A percentile compares a stretch with the other conserved stretches of the same genome.
phyloP scores from a whole-genome alignment of 495 filamentous ascomycete genomes.

The Xylaria cubensis region DNA sequence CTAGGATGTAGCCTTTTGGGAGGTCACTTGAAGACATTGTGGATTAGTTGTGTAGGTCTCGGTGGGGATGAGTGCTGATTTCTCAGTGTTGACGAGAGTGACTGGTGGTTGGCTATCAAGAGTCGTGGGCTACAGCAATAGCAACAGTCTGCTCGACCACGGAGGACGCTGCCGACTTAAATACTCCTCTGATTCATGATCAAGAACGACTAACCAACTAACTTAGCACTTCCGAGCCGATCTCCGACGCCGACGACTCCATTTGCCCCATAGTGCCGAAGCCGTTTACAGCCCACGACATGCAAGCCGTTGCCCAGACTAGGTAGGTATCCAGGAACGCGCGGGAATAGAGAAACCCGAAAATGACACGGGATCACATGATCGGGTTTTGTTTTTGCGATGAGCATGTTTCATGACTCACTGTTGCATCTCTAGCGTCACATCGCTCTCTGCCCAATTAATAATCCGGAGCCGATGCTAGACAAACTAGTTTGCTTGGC shows the following conservation, averaged over 20 bases:
- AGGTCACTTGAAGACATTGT: constrained; percentile 29
- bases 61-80: not conserved
- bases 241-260: not conserved
- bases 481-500: not conserved
- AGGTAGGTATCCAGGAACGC: not conserved
- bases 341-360: not conserved
- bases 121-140: not conserved
- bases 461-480: not conserved
- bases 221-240: not conserved
- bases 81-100: not conserved
- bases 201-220: not conserved
- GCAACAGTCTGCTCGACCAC: not conserved
- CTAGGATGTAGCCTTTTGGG: constrained; percentile 43
- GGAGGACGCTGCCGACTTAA: not conserved
- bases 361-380: constrained; percentile 13
- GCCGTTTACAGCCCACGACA: not conserved
- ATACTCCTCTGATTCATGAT: not conserved
- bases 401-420: constrained; percentile 4
- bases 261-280: not conserved
- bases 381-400: not conserved
- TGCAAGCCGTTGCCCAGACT: not conserved
- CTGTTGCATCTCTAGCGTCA: not conserved
- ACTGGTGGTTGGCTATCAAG: not conserved
- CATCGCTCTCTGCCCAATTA: not conserved
- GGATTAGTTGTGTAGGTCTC: not conserved